These are phyloP conservation scores for Leonotis leonurus DNA, from an alignment of 257 asterid genomes.

Conservation along the genomic window DNA sequence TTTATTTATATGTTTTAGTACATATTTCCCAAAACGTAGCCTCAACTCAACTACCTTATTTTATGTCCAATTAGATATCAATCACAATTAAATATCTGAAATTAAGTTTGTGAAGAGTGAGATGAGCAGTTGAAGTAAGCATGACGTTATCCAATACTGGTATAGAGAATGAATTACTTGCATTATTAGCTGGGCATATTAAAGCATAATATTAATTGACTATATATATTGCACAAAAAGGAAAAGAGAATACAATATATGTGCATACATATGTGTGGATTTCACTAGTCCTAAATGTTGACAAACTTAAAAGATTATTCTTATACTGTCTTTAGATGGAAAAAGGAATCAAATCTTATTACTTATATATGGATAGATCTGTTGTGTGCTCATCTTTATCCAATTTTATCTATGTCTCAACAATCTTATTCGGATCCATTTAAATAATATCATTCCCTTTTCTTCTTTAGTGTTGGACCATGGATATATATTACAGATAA, in stretches of 20 bases:
- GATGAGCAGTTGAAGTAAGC: not conserved
- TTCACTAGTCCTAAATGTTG: not conserved
- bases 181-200: not conserved
- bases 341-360: too few relatives aligned
- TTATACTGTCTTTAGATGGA: not conserved
- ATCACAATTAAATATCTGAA: too few relatives aligned
- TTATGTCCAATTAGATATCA: too few relatives aligned
- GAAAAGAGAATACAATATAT: not conserved
- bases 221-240: not conserved
- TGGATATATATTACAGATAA: too few relatives aligned
- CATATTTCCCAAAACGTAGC: not conserved
- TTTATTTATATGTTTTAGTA: not conserved
- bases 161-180: slow-evolving; percentile 9
- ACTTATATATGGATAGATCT: too few relatives aligned
- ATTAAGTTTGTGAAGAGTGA: not conserved
- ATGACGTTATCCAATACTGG: not conserved
- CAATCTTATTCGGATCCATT: too few relatives aligned
- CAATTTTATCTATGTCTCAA: too few relatives aligned
- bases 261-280: not conserved
- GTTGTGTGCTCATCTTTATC: too few relatives aligned
- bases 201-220: not conserved
- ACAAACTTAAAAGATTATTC: slow-evolving; percentile 5
- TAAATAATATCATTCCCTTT: too few relatives aligned
- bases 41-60: slow-evolving; percentile 10
- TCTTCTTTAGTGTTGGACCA: too few relatives aligned